Conservation (phyloP, 768 basidiomycete species). For the Pleurotus ostreatus region DNA sequence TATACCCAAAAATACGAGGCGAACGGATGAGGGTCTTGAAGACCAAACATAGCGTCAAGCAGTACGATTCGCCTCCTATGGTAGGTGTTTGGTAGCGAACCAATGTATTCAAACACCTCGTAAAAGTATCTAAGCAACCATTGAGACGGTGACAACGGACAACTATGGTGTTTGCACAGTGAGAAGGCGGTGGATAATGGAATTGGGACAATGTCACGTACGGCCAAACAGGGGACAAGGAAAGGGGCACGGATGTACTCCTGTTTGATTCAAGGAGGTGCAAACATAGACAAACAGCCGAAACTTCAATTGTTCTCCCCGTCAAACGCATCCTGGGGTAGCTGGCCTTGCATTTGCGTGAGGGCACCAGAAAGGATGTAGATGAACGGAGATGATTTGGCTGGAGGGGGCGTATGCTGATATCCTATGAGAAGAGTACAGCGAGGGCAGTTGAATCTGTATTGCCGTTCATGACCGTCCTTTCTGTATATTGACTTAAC, state of each 20-base stretch:
- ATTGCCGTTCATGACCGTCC: conserved; percentile 74
- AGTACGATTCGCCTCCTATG: not conserved
- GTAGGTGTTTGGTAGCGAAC: conserved; percentile 1
- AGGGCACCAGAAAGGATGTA: conserved; percentile 81
- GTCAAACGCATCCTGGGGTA: conserved; percentile 82
- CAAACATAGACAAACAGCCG: conserved; percentile 11
- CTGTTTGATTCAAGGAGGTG: not conserved
- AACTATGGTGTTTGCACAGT: not conserved
- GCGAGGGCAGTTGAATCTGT: conserved; percentile 64
- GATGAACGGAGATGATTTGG: conserved; percentile 71
- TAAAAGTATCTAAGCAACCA: conserved; percentile 6
- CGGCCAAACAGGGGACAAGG: not conserved
- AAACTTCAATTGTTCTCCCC: conserved; percentile 38
- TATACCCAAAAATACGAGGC: conserved; percentile 7
- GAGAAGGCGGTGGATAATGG: not conserved
- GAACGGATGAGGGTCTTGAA: not conserved
- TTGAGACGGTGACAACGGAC: conserved; percentile 1
- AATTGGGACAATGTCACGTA: conserved; percentile 1
- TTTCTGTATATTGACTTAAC: conserved; percentile 30
- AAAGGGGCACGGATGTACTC: not conserved
- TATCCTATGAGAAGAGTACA: conserved; percentile 71
- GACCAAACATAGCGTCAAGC: not conserved
- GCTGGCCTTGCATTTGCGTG: conserved; percentile 84
- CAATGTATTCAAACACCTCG: not conserved
- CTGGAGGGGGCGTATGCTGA: conserved; percentile 72